These are phyloP conservation scores for Corymbia maculata DNA, from an alignment of 345 rosid genomes.

Conservation along the genomic window DNA sequence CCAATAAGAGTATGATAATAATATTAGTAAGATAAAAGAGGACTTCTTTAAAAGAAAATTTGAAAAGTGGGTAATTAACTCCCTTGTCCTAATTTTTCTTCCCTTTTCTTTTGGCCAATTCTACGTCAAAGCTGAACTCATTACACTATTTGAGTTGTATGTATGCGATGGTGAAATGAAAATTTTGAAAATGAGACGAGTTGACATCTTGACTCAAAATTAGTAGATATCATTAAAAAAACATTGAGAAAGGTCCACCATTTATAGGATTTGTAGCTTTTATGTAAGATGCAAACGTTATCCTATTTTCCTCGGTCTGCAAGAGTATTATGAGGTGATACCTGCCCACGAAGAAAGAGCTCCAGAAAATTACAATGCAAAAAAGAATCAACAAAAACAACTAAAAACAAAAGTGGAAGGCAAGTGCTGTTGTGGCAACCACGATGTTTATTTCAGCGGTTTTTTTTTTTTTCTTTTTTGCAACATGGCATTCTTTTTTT, in stretches of 20 bases:
- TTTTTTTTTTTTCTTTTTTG: not conserved
- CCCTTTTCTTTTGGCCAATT: not conserved
- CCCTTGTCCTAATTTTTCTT: not conserved
- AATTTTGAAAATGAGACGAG: not conserved
- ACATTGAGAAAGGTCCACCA: not conserved
- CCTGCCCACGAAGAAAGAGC: not conserved
- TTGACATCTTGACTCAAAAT: not conserved
- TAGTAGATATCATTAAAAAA: not conserved
- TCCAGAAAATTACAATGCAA: not conserved
- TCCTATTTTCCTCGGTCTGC: not conserved
- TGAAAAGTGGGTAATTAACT: not conserved
- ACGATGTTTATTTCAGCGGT: not conserved
- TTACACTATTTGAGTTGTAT: not conserved
- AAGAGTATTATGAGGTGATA: not conserved
- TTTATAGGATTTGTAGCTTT: not conserved
- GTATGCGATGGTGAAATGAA: not conserved
- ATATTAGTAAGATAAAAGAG: not conserved
- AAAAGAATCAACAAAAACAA: not conserved
- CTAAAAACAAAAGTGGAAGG: not conserved
- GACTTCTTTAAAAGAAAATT: not conserved
- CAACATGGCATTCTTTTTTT: not conserved
- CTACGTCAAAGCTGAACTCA: not conserved
- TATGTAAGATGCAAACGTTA: not conserved
- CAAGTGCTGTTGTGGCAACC: not conserved
- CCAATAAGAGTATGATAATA: not conserved